Evolutionary conservation across 306 rosid species (phyloP), one percentile per base, ranked within the genome.

Genomic region (Crotalaria pallida): DNA sequence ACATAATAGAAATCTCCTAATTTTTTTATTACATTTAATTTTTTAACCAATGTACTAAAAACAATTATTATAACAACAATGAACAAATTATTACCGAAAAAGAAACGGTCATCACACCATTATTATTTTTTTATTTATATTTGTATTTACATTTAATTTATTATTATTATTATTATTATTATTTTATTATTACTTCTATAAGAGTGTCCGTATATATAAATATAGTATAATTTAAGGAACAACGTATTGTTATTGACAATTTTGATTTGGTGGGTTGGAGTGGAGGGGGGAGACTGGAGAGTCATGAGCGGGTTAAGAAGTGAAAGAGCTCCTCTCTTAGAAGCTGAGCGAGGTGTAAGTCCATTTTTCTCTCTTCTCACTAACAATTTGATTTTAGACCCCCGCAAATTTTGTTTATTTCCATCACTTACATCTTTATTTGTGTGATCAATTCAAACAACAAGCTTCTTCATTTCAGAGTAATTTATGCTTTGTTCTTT

Each of bases 261-360:
- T 6, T 36, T 16, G 24, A 21, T 12, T 38, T 66, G 11, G 22
- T 49, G 38, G 41, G n/a, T n/a, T n/a, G 38, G 48, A 17, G 49
- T 7, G 47, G 10, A 15, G 68, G 17, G 21, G 45, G 3, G 27
- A 22, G 10, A 55, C 0, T 0, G 49, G 53, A 52, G 11, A 17
- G 64, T 65, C 53, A 83, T 83, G 87, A 71, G 53, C 56, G 77
- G 68, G 0, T 10, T 24, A 0, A 38, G 84, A 79, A 38, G 71
- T 56, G 81, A 83, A 53, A 68, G 79, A 71, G 49, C 81, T 10
- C 84, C 87, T 67, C 87, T 83, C 34, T 56, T 83, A 31, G 79
- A 73, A 3, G 60, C 83, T 7, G 72, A 70, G 11, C 43, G 66
- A 15, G 34, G 36, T 3, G 86, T 82, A 60, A 79, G 84, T 79